Conservation (phyloP, 305 asterid species). For the Solanum chacoense region DNA sequence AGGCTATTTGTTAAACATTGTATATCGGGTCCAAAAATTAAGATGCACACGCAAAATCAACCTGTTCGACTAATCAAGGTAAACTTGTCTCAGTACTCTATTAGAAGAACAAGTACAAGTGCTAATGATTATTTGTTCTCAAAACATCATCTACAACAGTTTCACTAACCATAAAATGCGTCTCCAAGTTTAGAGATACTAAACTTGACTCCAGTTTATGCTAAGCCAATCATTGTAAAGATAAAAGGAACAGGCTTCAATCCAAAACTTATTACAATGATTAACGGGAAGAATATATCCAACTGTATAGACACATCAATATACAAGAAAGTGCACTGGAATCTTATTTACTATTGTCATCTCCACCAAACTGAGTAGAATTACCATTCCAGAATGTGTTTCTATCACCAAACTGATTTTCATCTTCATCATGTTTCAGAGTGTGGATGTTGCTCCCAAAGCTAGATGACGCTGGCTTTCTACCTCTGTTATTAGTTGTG, state of each 20-base stretch:
- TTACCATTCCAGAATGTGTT: constrained; percentile 91
- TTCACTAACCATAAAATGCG: not conserved
- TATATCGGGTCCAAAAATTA: not conserved
- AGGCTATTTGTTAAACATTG: not conserved
- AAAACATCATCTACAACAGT: not conserved
- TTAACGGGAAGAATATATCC: not conserved
- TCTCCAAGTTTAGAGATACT: not conserved
- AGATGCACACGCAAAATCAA: not conserved
- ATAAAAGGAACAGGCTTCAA: not conserved
- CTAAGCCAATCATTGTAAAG: not conserved
- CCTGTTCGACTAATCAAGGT: not conserved
- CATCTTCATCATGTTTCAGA: constrained; percentile 59
- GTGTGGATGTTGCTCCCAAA: constrained; percentile 88
- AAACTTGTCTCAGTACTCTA: not conserved
- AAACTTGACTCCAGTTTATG: not conserved
- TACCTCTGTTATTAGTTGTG: constrained; percentile 22
- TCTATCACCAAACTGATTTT: constrained; percentile 33
- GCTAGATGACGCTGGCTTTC: constrained; percentile 24
- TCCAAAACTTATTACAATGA: not conserved
- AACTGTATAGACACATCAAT: not conserved
- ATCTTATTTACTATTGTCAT: constrained; percentile 30
- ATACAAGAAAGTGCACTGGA: not conserved
- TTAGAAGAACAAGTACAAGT: not conserved
- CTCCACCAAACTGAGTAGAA: constrained; percentile 81
- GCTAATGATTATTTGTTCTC: not conserved